Base-by-base conservation (phyloP, 2,329 filamentous ascomycete species). In the Aspergillus bombycis region DNA sequence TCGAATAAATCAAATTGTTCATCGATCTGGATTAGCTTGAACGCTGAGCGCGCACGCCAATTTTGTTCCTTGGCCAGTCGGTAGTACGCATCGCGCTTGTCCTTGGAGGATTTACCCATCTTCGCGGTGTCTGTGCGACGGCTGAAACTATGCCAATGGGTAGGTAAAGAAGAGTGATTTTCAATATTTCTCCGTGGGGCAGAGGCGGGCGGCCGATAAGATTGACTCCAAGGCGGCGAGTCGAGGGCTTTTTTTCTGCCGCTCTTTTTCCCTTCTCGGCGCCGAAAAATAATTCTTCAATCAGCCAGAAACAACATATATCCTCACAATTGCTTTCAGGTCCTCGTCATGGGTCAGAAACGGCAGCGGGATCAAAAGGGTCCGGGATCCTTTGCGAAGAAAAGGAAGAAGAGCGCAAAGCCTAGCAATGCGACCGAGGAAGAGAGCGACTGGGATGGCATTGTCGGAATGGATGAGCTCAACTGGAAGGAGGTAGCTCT, bases 31-130 rank as follows among this genome's bases (percentile, higher is more conserved):
- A 99, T 88, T 28, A 99, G 87, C 80, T 99, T 99, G 83, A 97
- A 99, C 10, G 95, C 95, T 69, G 93, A 97, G 62, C 95, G 88
- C 32, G 95, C 95, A 41, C 95, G 91, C 94, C 95, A 99, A 68
- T 96, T 96, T 83, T 99, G 95, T 79, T 99, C 95, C 81, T 99
- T 99, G 21, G 95, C 95, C 10, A 99, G 91, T 60, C 95, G 88
- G 75, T 99, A 99, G 81, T 99, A 99, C 53, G 94, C 94, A 78
- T 99, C 95, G 59, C 95, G 91, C 81, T 99, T 99, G 76, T 99
- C 95, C 80, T 99, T 99, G 55, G 94, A 98, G 1, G 95, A 97
- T 78, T 98, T 98, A 1, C 94, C 94, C 94, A 97, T 96, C 19
- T 43, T 67, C 45, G 41, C 41, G 38, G 38, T 45, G 32, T 14